Base-by-base conservation (phyloP, 2,329 filamentous ascomycete species). In the Ophiocordyceps robertsii region DNA sequence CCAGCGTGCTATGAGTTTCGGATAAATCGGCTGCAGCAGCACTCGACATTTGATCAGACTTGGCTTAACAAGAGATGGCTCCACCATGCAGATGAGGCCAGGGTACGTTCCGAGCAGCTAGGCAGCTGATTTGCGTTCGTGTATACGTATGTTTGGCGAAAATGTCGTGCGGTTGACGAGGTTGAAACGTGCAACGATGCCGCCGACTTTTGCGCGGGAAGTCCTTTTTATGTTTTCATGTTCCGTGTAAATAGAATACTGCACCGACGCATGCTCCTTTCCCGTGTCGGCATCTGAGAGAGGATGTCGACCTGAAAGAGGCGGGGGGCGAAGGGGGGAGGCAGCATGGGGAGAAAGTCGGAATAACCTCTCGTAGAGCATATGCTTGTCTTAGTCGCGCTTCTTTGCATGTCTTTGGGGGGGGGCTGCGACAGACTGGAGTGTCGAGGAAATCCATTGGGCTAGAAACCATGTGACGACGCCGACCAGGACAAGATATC, bases 401-500 rank as follows among this genome's bases (percentile, higher is more conserved):
- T 70, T 72, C 49, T 64, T 65, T 36, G 51, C 48, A 44, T 50
- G 50, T 39, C 48, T 49, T 32, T 51, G 45, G 24, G 54, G 30
- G 32, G 47, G 45, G 29, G 31, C 29, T 16, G 57, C 60, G 46
- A 59, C 53, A 38, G 43, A 44, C 39, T 51, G 49, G 40, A 63
- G 50, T 40, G 48, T 47, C 14, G 49, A 49, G 19, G 53, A 53
- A 17, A 56, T 53, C 45, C 55, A 55, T 44, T 53, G 57, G 32
- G 69, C 66, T n/a, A 70, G 52, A 42, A 68, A 60, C 60, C 61
- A 69, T 4, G 65, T 65, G 32, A 57, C 49, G 24, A 62, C 47
- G n/a, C 77, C 76, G 42, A 94, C 71, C 3, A 74, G 50, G 4
- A 71, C 53, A 42, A 93, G 70, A 60, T 88, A 94, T 31, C 64